These are phyloP conservation scores for Ascochyta pisi DNA, from an alignment of 2,329 filamentous ascomycete genomes.

Conservation along the genomic window DNA sequence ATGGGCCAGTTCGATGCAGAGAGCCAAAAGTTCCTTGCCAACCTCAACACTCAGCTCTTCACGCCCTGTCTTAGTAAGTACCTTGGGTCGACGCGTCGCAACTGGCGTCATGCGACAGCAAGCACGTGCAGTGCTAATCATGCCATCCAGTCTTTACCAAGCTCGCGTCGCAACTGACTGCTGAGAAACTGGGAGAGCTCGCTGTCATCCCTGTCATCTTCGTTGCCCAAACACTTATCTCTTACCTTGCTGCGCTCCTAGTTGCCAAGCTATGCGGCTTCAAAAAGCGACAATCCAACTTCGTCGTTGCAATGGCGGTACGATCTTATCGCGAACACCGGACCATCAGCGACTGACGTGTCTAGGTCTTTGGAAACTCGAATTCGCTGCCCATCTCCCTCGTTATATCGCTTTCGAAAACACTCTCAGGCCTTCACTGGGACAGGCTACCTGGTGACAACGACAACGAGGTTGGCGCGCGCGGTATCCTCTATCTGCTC, in stretches of 20 bases:
- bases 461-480: conserved; percentile 90
- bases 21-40: conserved; percentile 94
- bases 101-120: not conserved
- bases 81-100: not conserved
- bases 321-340: conserved; percentile 30
- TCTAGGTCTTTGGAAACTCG: conserved; percentile 89
- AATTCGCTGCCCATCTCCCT: conserved; percentile 97
- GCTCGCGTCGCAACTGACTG: conserved; percentile 89
- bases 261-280: conserved; percentile 81
- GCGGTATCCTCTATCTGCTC: conserved; percentile 92
- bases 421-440: conserved; percentile 91
- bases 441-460: conserved; percentile 89
- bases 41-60: conserved; percentile 94
- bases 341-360: conserved; percentile 21
- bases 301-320: conserved; percentile 93
- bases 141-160: conserved; percentile 83
- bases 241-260: conserved; percentile 75
- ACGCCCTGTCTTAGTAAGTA: conserved; percentile 88
- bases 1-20: conserved; percentile 94
- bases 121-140: conserved; percentile 11
- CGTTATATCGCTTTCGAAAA: conserved; percentile 91
- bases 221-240: conserved; percentile 83
- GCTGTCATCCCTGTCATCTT: conserved; percentile 97
- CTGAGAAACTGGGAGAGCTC: conserved; percentile 86
- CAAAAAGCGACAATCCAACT: conserved; percentile 85